Evolutionary conservation across 2,329 filamentous ascomycete genomes (phyloP), one percentile per base, ranked within the genome.

Genomic region (Ophiostoma ulmi): DNA sequence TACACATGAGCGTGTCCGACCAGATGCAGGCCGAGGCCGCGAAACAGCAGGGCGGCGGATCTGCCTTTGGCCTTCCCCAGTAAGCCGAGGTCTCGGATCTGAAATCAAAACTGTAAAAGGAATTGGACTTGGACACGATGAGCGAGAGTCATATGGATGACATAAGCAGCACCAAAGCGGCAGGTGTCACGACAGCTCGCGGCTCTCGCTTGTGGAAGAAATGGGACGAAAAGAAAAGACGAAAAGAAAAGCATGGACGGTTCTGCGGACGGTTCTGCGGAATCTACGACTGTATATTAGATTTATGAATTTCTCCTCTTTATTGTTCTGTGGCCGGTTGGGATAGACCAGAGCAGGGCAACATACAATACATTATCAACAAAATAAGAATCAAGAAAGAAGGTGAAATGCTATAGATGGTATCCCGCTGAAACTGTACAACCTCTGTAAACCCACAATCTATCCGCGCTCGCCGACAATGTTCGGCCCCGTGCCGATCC

Each of bases 1-100:
- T 97, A 78, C 97, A 97, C 81, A 89, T 97, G 85, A 98, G 97
- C 85, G 92, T 98, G 72, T 94, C 91, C 77, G 94, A 98, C 83
- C 92, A 96, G 83, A 93, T 98, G 89, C 93, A 97, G 83, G 88
- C 90, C 74, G 91, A 97, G 81, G 92, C 91, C 22, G 65, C 65
- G 38, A 67, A 67, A 48, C 38, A 67, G 22, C 65, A 67, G 65
- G 65, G 65, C 65, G 65, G 63, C 63, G 63, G 63, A 7, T 65
- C 63, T n/a, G 63, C 63, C 20, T 65, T 65, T 22, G 63, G 63
- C 36, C 63, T 65, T 10, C 63, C 63, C 17, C 63, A 65, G n/a
- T 65, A 65, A 20, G 5, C 26, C 13, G 26, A 35, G 5, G 35
- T 58, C n/a, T 58, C 8, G 14, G 14, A 5, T 1, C 14, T 20